Percentiles rank a stretch among this genome's conserved stretches.
phyloP scores from a whole-genome alignment of 1,139 yeast species.

The Lodderomyces oxycetoniae region DNA sequence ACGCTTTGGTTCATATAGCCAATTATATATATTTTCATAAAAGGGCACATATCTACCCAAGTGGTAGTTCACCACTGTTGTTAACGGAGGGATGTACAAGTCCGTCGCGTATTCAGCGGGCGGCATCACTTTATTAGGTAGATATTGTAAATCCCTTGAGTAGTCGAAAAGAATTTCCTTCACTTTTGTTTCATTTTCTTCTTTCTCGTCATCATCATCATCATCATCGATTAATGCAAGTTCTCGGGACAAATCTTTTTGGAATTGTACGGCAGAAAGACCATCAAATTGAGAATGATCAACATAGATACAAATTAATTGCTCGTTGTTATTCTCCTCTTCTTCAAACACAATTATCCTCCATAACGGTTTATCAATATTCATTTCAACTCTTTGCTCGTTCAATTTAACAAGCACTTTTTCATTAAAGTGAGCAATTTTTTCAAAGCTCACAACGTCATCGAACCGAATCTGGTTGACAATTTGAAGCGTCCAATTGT shows the following conservation, averaged over 20 bases:
- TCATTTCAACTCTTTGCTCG: conserved; percentile 14
- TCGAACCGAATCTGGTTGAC: conserved; percentile 20
- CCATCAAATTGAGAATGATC: conserved; percentile 40
- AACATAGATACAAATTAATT: conserved; percentile 23
- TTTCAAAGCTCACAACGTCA: conserved; percentile 22
- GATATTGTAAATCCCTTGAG: conserved; percentile 8
- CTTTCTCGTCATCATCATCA: background rate
- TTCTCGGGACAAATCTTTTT: conserved; percentile 23
- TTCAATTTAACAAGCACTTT: conserved; percentile 17
- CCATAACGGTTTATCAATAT: conserved; percentile 29
- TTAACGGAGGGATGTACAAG: conserved; percentile 12
- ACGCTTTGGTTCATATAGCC: conserved; percentile 6
- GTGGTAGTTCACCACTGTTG: conserved; percentile 6
- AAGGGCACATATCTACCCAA: conserved; percentile 11
- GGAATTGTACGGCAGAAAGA: conserved; percentile 29
- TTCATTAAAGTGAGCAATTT: conserved; percentile 17
- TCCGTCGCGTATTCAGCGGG: conserved; percentile 14
- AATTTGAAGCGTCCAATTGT: conserved; percentile 19
- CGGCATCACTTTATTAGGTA: conserved; percentile 11
- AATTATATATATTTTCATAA: conserved; percentile 7
- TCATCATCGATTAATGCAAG: conserved; percentile 10
- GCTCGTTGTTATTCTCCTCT: conserved; percentile 13
- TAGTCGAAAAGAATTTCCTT: conserved; percentile 12
- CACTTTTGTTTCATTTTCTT: background rate
- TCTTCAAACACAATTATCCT: conserved; percentile 21